Evolutionary conservation across 148 eudicot genomes (phyloP).

Genomic region (Mesembryanthemum crystallinum): DNA sequence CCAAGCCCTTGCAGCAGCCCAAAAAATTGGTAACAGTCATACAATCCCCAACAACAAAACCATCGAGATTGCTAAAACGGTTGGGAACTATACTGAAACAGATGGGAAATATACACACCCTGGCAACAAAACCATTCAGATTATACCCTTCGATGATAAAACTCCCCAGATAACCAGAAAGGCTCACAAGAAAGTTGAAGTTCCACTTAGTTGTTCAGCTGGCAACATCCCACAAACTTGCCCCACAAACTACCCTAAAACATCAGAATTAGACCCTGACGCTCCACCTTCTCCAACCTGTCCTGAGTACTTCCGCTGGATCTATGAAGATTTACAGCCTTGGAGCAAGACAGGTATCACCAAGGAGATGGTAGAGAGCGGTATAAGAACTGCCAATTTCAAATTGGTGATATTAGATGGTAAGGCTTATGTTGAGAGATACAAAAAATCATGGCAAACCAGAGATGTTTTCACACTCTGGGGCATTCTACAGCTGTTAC

Average conservation of each 20-base stretch:
- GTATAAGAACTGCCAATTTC: conserved; percentile 49
- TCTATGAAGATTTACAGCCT: conserved; percentile 73
- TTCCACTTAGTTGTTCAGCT: conserved; percentile 49
- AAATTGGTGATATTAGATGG: conserved; percentile 58
- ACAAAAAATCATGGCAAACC: conserved; percentile 44
- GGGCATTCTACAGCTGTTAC: conserved; percentile 70
- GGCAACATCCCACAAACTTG: conserved; percentile 48
- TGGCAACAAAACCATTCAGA: not conserved
- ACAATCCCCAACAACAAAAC: conserved; percentile 7
- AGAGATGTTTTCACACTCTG: conserved; percentile 69
- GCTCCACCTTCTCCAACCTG: conserved; percentile 43
- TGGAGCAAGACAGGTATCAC: conserved; percentile 70
- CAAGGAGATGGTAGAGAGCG: conserved; percentile 54
- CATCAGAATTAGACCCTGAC: conserved; percentile 31
- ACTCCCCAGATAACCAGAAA: conserved; percentile 20
- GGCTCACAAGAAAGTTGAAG: conserved; percentile 29
- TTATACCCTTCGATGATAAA: conserved; percentile 10
- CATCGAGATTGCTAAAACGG: conserved; percentile 3
- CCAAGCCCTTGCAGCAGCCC: conserved; percentile 25
- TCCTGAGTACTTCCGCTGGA: conserved; percentile 82
- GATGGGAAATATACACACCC: not conserved
- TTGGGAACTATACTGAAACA: not conserved
- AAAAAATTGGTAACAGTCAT: not conserved
- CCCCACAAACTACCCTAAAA: conserved; percentile 54
- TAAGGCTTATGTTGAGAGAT: conserved; percentile 56